Percentiles rank a stretch among this genome's conserved stretches.
Evolutionary conservation across 1,284 basidiomycete species (phyloP).

Genomic region (Puccinia horiana): DNA sequence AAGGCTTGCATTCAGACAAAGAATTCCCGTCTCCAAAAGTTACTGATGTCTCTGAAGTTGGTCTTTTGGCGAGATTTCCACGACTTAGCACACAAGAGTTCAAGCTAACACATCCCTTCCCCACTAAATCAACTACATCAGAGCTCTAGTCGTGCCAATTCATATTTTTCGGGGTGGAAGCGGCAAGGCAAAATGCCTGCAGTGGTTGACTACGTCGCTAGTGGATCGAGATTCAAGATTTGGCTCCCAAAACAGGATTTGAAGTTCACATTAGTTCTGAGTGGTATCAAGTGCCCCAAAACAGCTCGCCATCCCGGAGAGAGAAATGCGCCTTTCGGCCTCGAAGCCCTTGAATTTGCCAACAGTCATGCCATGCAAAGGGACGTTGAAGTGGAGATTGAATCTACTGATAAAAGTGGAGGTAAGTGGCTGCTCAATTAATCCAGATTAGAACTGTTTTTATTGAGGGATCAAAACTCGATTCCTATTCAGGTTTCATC

Average conservation of each 20-base stretch:
- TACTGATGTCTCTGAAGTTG: constrained; percentile 85
- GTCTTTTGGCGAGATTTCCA: constrained; percentile 54
- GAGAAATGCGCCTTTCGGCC: constrained; percentile 84
- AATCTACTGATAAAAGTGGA: constrained; percentile 86
- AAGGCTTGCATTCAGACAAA: constrained; percentile 90
- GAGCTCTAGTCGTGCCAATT: constrained; percentile 70
- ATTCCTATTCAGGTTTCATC: background rate
- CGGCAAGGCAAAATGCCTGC: constrained; percentile 78
- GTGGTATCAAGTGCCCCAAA: constrained; percentile 60
- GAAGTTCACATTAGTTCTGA: constrained; percentile 55
- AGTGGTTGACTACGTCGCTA: constrained; percentile 88
- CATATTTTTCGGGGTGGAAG: constrained; percentile 86
- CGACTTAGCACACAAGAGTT: constrained; percentile 23
- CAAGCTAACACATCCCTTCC: background rate
- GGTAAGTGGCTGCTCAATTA: constrained; percentile 66
- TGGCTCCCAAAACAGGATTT: constrained; percentile 69
- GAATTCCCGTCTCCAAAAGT: constrained; percentile 69
- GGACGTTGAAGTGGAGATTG: constrained; percentile 89
- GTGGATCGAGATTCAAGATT: constrained; percentile 91
- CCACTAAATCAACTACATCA: constrained; percentile 61
- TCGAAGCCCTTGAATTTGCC: constrained; percentile 79
- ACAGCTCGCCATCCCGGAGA: constrained; percentile 69
- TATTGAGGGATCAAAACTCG: background rate
- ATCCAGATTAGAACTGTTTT: background rate
- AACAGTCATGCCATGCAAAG: constrained; percentile 83